phyloP scores from a whole-genome alignment of 257 asterid species.

The Solanum sparsipilum region DNA sequence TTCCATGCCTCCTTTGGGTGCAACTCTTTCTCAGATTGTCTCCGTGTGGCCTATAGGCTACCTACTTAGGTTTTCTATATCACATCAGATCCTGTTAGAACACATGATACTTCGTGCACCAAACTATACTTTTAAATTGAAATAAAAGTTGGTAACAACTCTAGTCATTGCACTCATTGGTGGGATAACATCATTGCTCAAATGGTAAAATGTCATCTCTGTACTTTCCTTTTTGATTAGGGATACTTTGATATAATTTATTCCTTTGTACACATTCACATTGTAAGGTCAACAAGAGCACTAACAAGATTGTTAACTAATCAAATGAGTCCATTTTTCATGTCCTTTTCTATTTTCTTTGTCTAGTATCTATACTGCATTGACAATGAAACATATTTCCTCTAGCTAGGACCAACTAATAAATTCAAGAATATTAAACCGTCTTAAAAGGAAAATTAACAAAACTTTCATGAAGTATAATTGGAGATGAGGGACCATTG shows the following conservation, averaged over 20 bases:
- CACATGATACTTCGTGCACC: not conserved
- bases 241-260: not conserved
- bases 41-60: not conserved
- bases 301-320: not conserved
- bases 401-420: not conserved
- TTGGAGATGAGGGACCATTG: conserved; percentile 12
- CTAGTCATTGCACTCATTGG: not conserved
- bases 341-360: not conserved
- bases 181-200: not conserved
- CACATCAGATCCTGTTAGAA: not conserved
- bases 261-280: not conserved
- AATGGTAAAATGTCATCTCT: not conserved
- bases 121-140: not conserved
- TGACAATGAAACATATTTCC: not conserved
- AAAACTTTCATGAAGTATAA: not conserved
- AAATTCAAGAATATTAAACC: not conserved
- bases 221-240: not conserved
- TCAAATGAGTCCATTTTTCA: not conserved
- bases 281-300: not conserved
- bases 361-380: not conserved
- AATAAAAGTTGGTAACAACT: not conserved
- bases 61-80: too few species aligned
- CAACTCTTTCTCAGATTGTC: not conserved
- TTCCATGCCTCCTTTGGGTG: too few species aligned
- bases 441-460: not conserved